These are phyloP conservation scores for Clonostachys sp. DNA, from an alignment of 2,329 filamentous ascomycete genomes.

Conservation along the genomic window DNA sequence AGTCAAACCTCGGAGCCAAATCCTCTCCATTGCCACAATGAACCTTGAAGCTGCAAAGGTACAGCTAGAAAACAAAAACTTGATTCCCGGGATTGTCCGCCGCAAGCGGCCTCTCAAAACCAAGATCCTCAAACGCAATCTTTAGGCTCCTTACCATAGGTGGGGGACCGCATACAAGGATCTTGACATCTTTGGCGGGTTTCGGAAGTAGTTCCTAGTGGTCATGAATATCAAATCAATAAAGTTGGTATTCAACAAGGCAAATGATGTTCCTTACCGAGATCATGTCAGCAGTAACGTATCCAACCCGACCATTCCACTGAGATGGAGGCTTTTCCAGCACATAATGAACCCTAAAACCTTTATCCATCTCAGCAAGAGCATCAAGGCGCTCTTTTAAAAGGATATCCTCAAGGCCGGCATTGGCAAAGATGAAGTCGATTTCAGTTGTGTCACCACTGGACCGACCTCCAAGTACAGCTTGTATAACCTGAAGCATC, in stretches of 20 bases:
- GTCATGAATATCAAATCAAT: too few relatives aligned
- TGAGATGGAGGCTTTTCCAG: conserved; percentile 90
- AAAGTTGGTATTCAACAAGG: too few relatives aligned
- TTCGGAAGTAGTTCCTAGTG: conserved; percentile 72
- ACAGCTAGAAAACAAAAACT: conserved; percentile 77
- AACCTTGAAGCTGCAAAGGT: too few relatives aligned
- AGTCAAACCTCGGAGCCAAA: too few relatives aligned
- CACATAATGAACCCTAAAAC: conserved; percentile 89
- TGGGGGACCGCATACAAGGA: conserved; percentile 90
- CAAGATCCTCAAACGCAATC: conserved; percentile 85
- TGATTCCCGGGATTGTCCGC: conserved; percentile 98
- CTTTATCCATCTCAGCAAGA: conserved; percentile 70
- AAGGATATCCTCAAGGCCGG: conserved; percentile 87
- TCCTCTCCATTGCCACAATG: too few relatives aligned
- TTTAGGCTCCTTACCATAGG: conserved; percentile 97
- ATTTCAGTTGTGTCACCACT: conserved; percentile 82
- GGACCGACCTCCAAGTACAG: conserved; percentile 76
- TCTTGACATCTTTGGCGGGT: conserved; percentile 82
- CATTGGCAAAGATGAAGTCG: conserved; percentile 95
- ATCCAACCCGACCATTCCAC: conserved; percentile 91
- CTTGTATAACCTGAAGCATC: conserved; percentile 94
- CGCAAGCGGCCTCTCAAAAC: conserved; percentile 86
- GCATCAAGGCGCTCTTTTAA: conserved; percentile 87
- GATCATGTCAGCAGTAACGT: conserved; percentile 94
- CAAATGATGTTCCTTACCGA: conserved; percentile 47